Evolutionary conservation across 163 green algal species (phyloP).

Genomic region (Prototheca wickerhamii): DNA sequence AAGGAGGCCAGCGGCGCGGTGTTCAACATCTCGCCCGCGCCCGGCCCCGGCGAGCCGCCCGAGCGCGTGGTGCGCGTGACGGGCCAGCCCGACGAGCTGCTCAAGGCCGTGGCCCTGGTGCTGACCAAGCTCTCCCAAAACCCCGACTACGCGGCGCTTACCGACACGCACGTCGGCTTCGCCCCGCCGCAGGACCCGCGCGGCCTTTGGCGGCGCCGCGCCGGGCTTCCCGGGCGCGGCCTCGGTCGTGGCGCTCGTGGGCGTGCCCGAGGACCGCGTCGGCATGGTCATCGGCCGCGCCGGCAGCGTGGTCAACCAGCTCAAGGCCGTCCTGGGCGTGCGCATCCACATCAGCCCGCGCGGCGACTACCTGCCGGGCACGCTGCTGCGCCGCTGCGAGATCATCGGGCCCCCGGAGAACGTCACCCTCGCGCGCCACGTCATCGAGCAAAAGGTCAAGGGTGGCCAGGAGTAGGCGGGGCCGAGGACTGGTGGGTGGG

Average conservation of each 20-base stretch:
- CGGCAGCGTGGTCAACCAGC: constrained; percentile 28
- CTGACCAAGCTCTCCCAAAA: constrained; percentile 29
- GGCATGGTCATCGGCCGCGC: constrained; percentile 26
- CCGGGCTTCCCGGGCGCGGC: constrained; percentile 8
- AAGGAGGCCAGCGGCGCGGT: constrained; percentile 55
- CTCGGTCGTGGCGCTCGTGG: constrained; percentile 3
- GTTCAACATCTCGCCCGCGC: constrained; percentile 42
- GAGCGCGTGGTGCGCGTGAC: constrained; percentile 30
- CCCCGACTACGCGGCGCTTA: constrained; percentile 25
- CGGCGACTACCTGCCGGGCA: constrained; percentile 25
- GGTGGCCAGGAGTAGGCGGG: neutral
- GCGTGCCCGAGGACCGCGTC: constrained; percentile 21
- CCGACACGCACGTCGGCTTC: constrained; percentile 25
- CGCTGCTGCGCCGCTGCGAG: constrained; percentile 17
- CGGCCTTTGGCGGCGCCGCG: constrained; percentile 6
- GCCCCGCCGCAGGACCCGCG: neutral
- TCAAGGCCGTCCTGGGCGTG: constrained; percentile 33
- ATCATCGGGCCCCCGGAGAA: constrained; percentile 17
- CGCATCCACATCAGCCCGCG: constrained; percentile 21
- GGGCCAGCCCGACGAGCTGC: constrained; percentile 12
- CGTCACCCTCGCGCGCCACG: constrained; percentile 21
- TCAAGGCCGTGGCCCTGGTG: constrained; percentile 26
- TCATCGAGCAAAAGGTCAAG: constrained; percentile 29
- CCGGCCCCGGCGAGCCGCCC: constrained; percentile 8
- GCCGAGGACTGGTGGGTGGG: neutral